Evolutionary conservation across 768 basidiomycete genomes (phyloP), one percentile per base, ranked within the genome.

Genomic region (Gymnopilus dilepis): DNA sequence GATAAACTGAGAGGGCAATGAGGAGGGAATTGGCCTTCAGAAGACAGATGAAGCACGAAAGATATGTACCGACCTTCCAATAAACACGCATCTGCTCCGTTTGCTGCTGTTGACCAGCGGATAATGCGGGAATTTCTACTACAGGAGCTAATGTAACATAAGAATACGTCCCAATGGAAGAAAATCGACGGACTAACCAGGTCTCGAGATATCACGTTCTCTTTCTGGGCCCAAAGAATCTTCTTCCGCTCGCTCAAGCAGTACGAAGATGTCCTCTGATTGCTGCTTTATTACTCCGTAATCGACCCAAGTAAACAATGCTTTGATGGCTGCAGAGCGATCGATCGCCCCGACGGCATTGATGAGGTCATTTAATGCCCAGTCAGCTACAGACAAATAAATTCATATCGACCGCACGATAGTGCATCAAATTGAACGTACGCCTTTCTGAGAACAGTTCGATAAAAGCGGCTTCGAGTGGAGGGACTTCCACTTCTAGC

Each of bases 381-480:
- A 95, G 2, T 80, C 75, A 65, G 84, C 91, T 94, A 24, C 6
- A 26, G 2, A 45, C 11, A 15, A 8, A 21, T 21, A 43, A 21
- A 43, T 7, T 24, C 1, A 58, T 22, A 33, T 26, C 34, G 47
- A 24, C 19, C 11, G 33, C 19, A 34, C 17, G n/a, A 26, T 51
- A 37, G 34, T 40, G 15, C 33, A 17, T n/a, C n/a, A 6, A 51
- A n/a, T 2, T 4, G 24, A 57, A 69, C 62, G 22, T 31, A 88
- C 94, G 78, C 72, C 87, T 85, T 60, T 88, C 80, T 0, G 87
- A 88, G 70, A 98, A 97, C 4, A 94, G 78, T 66, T 97, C 94
- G 47, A 97, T 87, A 61, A 97, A 86, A 1, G 94, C 91, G 6
- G 97, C 97, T 70, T 99, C 96, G 17, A 99, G 74, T 0, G 95